Evolutionary conservation across 352 stramenopile species (phyloP), one percentile per base, ranked within the genome.

Genomic region (Globisporangium cederbergense): DNA sequence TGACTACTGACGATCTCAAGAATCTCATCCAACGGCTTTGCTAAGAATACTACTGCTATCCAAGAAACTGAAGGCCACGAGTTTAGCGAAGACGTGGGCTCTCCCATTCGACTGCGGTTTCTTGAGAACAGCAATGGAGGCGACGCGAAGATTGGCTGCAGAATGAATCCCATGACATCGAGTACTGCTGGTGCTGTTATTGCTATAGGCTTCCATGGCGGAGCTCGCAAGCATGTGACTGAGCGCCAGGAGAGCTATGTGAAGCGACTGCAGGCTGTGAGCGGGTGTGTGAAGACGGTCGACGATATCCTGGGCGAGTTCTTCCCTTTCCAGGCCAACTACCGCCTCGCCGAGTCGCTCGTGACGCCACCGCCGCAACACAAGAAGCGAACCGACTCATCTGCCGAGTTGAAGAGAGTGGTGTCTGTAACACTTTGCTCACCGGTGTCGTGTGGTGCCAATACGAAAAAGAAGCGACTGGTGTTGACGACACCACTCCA

Each of bases 301-400:
- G 43, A 64, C 46, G 59, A 40, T n/a, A 78, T 82, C 43, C 67
- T 78, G 45, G 49, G 70, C 46, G 72, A 82, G 20, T 43, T 75
- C 14, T 65, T 82, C 30, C 74, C 74, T 0, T 69, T 73, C 16
- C 70, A 79, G 34, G 60, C 16, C 20, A 73, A 60, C 68, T 53
- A 79, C 10, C 59, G 59, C 14, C 62, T 74, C 9, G 74, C 74
- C 13, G 51, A 55, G 34, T 20, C 28, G 16, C 42, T 69, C 9
- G 20, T 69, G 6, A 28, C 40, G 49, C 38, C 64, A 4, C 16
- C 47, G 16, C n/a, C 16, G 4, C 8, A 3, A 46, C 40, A 3
- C 43, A 67, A 36, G n/a, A 46, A 40, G 25, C 45, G 25, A 10
- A 32, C n/a, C 10, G 32, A n/a, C 2, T 30, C 16, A 16, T 8